Conservation (phyloP, 257 asterid genomes). For the Nicotiana benthamiana region DNA sequence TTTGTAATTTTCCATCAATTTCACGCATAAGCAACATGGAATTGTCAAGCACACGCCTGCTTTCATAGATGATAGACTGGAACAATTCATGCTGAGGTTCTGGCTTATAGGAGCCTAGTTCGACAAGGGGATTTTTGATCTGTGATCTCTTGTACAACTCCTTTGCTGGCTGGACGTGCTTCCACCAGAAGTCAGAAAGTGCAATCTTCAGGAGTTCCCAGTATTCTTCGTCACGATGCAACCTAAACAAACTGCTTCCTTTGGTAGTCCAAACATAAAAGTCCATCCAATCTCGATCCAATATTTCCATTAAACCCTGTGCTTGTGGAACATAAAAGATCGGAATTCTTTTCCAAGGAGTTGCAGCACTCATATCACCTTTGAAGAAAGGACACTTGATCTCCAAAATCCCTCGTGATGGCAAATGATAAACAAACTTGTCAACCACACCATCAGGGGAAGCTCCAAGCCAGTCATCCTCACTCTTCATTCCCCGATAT, state of each 20-base stretch:
- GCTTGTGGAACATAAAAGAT: conserved; percentile 78
- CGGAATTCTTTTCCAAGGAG: conserved; percentile 67
- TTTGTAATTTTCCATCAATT: conserved; percentile 38
- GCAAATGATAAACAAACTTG: conserved; percentile 33
- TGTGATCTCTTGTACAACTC: conserved; percentile 31
- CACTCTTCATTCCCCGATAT: conserved; percentile 24
- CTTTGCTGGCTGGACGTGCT: conserved; percentile 77
- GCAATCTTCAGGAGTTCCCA: conserved; percentile 55
- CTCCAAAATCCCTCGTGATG: conserved; percentile 62
- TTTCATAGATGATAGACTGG: conserved; percentile 32
- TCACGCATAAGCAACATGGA: conserved; percentile 53
- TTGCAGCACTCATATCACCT: conserved; percentile 40
- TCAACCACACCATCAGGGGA: conserved; percentile 73
- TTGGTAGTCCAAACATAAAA: conserved; percentile 64
- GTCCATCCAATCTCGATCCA: conserved; percentile 87
- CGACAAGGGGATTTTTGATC: conserved; percentile 46
- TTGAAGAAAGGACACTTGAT: conserved; percentile 67
- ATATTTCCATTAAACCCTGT: conserved; percentile 88
- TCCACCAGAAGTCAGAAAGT: conserved; percentile 91
- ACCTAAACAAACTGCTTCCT: conserved; percentile 77
- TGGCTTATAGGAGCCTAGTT: conserved; percentile 43
- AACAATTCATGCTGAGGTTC: conserved; percentile 52
- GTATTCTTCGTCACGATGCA: conserved; percentile 51
- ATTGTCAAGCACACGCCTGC: conserved; percentile 40
- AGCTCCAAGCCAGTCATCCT: conserved; percentile 72